Conservation (phyloP, 2,329 filamentous ascomycete species). For the Hymenoscyphus salicellus region DNA sequence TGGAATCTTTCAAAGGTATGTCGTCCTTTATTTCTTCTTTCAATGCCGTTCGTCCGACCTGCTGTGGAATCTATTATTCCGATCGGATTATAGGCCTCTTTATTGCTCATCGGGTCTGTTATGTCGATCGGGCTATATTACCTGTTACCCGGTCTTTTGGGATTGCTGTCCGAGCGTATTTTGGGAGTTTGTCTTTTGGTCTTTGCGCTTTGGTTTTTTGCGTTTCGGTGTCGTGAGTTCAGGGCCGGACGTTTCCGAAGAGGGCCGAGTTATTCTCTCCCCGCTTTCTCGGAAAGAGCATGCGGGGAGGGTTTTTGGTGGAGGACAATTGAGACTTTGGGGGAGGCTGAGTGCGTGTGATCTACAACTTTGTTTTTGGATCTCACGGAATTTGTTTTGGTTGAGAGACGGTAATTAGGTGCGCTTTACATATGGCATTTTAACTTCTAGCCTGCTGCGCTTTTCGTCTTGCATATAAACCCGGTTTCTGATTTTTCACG, state of each 20-base stretch:
- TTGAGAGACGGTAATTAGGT: not conserved
- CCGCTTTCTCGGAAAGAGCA: not conserved
- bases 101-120: no score
- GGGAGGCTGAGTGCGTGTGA: not conserved
- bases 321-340: not conserved
- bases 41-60: not conserved
- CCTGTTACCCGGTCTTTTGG: not conserved
- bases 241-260: not conserved
- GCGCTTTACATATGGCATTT: not conserved
- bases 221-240: not conserved
- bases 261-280: not conserved
- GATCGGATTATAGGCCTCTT: not conserved
- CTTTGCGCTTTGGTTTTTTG: conserved; percentile 1
- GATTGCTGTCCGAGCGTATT: not conserved
- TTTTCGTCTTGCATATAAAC: not conserved
- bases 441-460: not conserved
- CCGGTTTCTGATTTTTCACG: no score
- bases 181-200: not conserved
- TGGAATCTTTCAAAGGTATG: not conserved
- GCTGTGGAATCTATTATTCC: not conserved
- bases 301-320: not conserved
- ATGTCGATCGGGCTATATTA: no score
- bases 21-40: conserved; percentile 1
- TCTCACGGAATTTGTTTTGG: not conserved
- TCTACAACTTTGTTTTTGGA: not conserved